Evolutionary conservation across 371 early-diverging fungal species (phyloP), one percentile per base, ranked within the genome.

Genomic region (Fennellomyces sp.): DNA sequence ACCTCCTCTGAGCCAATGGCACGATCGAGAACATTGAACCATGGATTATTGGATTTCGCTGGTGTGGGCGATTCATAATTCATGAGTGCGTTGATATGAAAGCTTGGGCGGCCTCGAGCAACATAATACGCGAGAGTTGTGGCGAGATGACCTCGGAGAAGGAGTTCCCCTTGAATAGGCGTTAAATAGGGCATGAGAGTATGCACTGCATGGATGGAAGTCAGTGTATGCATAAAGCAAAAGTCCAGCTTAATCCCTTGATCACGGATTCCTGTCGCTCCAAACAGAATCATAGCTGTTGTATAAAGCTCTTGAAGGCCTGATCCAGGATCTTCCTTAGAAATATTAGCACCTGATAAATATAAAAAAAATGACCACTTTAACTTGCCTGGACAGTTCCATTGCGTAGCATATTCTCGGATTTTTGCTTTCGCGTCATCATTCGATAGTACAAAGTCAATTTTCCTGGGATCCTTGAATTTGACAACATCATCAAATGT

Each of bases 211-310:
- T 76, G 72, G 3, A 66, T 56, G 5, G 82, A 78, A 0, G 85
- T 84, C 54, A 84, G 47, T 15, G 71, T 65, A 53, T 86, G 86
- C 78, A 84, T 78, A 25, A 76, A 53, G 50, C 75, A 73, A 61
- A 80, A 80, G 57, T 77, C 76, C 25, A 72, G 50, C 31, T 64
- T 65, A 30, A 60, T 50, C 10, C 52, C 59, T 42, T 68, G 58
- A 55, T 60, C 57, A 11, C 68, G 65, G 23, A 74, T 52, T 39
- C 68, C 77, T 5, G 69, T 51, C 3, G 67, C 64, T 28, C 72
- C 76, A 7, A 63, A 52, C 21, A 56, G 58, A 15, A 73, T 12
- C 17, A 61, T 25, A 17, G 49, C 48, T 3, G 68, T 49, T 23
- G 56, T 63, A 51, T 68, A 66, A 1, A 76, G 59, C 8, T 81